These are phyloP conservation scores for Cryphonectria nitschkei DNA, from an alignment of 2,329 filamentous ascomycete genomes.

Conservation along the genomic window DNA sequence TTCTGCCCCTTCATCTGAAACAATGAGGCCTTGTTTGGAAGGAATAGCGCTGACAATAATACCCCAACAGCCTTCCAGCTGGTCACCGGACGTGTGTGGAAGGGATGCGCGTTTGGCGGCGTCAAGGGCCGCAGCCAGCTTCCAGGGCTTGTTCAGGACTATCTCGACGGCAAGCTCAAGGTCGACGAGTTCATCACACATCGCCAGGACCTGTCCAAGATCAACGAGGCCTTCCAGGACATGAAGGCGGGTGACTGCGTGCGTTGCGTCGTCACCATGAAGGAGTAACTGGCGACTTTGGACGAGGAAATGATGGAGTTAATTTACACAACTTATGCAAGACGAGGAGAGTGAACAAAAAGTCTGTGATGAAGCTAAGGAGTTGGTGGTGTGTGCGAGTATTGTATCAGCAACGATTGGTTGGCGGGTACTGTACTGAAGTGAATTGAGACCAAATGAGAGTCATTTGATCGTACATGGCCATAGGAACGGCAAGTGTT, in stretches of 20 bases:
- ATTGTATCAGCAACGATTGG: background rate
- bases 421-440: background rate
- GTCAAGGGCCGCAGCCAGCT: constrained; percentile 97
- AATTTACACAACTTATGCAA: background rate
- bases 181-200: constrained; percentile 99
- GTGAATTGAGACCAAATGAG: background rate
- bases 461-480: background rate
- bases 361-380: background rate
- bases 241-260: constrained; percentile 99
- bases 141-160: constrained; percentile 83
- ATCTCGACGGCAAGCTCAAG: constrained; percentile 88
- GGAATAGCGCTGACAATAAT: background rate
- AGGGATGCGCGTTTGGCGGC: constrained; percentile 95
- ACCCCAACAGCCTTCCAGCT: constrained; percentile 77
- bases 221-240: constrained; percentile 84
- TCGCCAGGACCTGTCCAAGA: constrained; percentile 77
- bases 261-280: constrained; percentile 82
- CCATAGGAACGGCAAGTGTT: background rate
- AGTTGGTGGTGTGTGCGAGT: constrained; percentile 1
- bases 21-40: background rate
- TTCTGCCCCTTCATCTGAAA: background rate
- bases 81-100: constrained; percentile 97
- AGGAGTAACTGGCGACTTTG: constrained; percentile 32
- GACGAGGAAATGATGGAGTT: background rate
- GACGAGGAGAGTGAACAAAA: background rate